phyloP scores from a whole-genome alignment of 768 basidiomycete species.

The Phylloporus scabripes region DNA sequence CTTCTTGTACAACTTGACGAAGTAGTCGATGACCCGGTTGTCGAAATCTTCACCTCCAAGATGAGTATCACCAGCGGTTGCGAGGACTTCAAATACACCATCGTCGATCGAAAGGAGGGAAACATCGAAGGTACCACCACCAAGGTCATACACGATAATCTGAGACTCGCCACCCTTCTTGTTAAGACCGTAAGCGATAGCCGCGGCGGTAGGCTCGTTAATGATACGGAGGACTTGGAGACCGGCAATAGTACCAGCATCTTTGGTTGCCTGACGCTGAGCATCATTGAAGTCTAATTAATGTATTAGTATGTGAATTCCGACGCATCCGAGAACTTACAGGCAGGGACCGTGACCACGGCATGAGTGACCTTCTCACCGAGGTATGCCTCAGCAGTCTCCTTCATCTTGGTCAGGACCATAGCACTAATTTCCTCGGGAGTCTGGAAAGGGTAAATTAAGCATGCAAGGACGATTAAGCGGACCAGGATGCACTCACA shows the following conservation, averaged over 20 bases:
- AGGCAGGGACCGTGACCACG: constrained; percentile 96
- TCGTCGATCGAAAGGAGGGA: constrained; percentile 93
- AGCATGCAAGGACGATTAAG: neutral
- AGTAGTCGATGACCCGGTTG: constrained; percentile 86
- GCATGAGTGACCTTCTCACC: constrained; percentile 95
- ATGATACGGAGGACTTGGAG: constrained; percentile 95
- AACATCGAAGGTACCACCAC: constrained; percentile 98
- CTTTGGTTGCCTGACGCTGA: constrained; percentile 98
- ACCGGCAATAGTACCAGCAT: constrained; percentile 92
- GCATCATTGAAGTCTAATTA: constrained; percentile 96
- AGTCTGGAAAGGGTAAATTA: constrained; percentile 41
- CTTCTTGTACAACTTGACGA: constrained; percentile 87
- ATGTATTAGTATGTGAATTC: neutral
- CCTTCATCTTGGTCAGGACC: constrained; percentile 97
- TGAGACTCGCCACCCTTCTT: constrained; percentile 92
- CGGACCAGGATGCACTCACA: constrained; percentile 42
- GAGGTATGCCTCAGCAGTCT: constrained; percentile 97
- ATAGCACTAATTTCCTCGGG: constrained; percentile 95
- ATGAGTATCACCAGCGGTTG: constrained; percentile 92
- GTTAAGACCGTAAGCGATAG: constrained; percentile 97
- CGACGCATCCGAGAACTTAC: constrained; percentile 35
- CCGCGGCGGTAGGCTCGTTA: constrained; percentile 96
- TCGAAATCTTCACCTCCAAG: constrained; percentile 96
- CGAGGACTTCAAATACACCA: constrained; percentile 86
- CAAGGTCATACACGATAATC: constrained; percentile 97